phyloP scores from a whole-genome alignment of 306 rosid genomes.

The Cucumis melo region DNA sequence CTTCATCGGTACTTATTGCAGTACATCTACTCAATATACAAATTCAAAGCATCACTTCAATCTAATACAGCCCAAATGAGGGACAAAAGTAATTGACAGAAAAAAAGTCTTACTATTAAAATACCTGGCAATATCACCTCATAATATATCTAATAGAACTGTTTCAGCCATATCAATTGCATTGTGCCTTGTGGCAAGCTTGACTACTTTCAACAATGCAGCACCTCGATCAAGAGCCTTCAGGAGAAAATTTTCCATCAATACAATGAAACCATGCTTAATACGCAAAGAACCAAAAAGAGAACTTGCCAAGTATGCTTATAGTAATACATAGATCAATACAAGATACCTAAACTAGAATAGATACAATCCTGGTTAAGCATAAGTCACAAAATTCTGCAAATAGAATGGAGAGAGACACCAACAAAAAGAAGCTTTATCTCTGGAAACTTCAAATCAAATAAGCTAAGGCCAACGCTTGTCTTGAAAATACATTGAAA shows the following conservation, averaged over 20 bases:
- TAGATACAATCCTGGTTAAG: no score
- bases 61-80: not conserved
- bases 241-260: not conserved
- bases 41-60: not conserved
- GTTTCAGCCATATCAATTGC: conserved; percentile 96
- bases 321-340: no score
- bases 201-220: conserved; percentile 64
- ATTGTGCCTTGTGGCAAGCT: conserved; percentile 82
- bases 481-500: no score
- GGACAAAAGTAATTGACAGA: not conserved
- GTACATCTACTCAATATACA: conserved; percentile 74
- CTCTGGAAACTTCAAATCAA: no score
- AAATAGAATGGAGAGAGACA: no score
- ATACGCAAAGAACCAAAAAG: not conserved
- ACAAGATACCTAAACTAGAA: no score
- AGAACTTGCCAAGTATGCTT: no score
- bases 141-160: conserved; percentile 58
- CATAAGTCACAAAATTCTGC: no score
- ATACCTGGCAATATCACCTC: conserved; percentile 88
- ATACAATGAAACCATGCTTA: not conserved
- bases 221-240: conserved; percentile 98
- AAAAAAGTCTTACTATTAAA: not conserved
- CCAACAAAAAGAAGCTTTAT: no score
- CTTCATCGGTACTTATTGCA: conserved; percentile 82
- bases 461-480: no score